phyloP scores from a whole-genome alignment of 1,284 basidiomycete genomes.

The Pyrrhoderma lamaoense region DNA sequence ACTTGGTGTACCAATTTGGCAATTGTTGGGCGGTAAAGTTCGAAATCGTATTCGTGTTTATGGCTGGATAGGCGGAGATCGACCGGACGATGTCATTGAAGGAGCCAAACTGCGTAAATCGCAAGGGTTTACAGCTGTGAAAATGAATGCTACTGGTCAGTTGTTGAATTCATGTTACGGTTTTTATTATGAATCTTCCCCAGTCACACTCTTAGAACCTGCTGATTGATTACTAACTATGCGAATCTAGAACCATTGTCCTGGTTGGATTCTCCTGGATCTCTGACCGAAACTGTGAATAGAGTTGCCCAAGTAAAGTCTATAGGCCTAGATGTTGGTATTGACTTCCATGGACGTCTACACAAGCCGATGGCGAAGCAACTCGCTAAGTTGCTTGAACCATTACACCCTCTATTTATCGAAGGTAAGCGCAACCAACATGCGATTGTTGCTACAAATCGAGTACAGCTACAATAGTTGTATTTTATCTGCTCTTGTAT shows the following conservation, averaged over 20 bases:
- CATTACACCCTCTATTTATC: constrained; percentile 63
- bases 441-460: too few species aligned
- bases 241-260: constrained; percentile 25
- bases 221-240: too few species aligned
- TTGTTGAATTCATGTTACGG: constrained; percentile 2
- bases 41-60: constrained; percentile 52
- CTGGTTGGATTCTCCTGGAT: constrained; percentile 41
- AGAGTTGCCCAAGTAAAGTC: constrained; percentile 58
- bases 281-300: constrained; percentile 50
- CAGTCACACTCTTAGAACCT: too few species aligned
- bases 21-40: constrained; percentile 69
- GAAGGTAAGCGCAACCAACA: constrained; percentile 43
- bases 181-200: too few species aligned
- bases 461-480: too few species aligned
- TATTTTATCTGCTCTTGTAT: too few species aligned
- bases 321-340: constrained; percentile 58
- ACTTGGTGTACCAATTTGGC: constrained; percentile 68
- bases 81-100: constrained; percentile 53
- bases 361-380: constrained; percentile 78
- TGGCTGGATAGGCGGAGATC: constrained; percentile 70
- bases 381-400: constrained; percentile 59
- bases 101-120: constrained; percentile 55
- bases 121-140: constrained; percentile 71
- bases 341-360: constrained; percentile 58
- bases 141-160: constrained; percentile 67